Evolutionary conservation across 768 basidiomycete genomes (phyloP), one percentile per base, ranked within the genome.

Genomic region (Suillus subluteus): DNA sequence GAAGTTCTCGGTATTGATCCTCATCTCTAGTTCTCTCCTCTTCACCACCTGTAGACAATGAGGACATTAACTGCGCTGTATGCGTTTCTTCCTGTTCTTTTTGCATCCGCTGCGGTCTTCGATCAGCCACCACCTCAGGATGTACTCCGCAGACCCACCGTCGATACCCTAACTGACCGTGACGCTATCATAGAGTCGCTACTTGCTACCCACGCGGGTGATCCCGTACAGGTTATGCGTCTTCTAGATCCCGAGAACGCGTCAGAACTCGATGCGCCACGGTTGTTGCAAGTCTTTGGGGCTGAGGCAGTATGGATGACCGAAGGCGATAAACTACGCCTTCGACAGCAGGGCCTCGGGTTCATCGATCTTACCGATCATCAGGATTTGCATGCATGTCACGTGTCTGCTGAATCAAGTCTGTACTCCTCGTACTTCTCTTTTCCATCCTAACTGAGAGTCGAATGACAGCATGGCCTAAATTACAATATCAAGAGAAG

Each of bases 381-480:
- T 23, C 59, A 66, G 26, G 61, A 68, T 37, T 32, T 66, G 7
- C 32, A 43, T 16, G 18, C 6, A 21, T 16, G 37, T 16, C 38
- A n/a, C 3, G 15, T 4, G 18, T 30, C 59, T 38, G 52, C 30
- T 2, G 23, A 62, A 18, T 35, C 65, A 62, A 55, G 55, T 61
- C 13, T 12, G 65, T 68, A 5, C 15, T 46, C 26, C 38, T 40
- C 9, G 38, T 30, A 26, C 40, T 41, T 41, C 18, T 26, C 15
- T 35, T 11, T 41, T 16, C 58, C 61, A 35, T 59, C 12, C 26
- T 79, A 79, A 38, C 83, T 69, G 78, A 86, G 21, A 66, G 81
- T 79, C 21, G 73, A 76, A 12, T 21, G 8, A 44, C 38, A 71
- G 72, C 58, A 21, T 73, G 74, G 68, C 70, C 74, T 23, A 26